Percentiles rank a stretch among this genome's conserved stretches.
Evolutionary conservation across 2,329 filamentous ascomycete species (phyloP).

Genomic region (Cadophora malorum): DNA sequence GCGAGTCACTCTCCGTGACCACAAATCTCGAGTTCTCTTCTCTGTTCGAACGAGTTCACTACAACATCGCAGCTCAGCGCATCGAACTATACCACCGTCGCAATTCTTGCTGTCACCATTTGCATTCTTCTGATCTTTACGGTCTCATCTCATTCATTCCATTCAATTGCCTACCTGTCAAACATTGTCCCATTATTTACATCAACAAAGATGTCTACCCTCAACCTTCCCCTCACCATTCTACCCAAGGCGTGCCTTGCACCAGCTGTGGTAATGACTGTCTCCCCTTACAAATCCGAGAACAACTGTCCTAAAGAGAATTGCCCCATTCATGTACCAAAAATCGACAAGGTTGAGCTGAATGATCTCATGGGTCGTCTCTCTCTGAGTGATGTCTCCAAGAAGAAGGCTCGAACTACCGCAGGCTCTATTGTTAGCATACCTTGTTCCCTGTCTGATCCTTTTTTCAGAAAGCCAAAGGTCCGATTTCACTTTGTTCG

Average conservation of each 20-base stretch:
- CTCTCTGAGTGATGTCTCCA: background rate
- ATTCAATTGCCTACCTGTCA: background rate
- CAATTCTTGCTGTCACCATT: background rate
- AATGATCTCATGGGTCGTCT: slow-evolving; percentile 3
- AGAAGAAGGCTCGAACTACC: background rate
- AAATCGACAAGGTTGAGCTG: background rate
- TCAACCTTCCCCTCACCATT: background rate
- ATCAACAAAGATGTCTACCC: slow-evolving; percentile 7
- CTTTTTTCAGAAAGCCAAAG: background rate
- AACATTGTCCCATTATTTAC: background rate
- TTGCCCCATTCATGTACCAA: background rate
- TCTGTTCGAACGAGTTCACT: background rate
- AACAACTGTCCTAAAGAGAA: slow-evolving; percentile 14
- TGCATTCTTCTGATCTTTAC: background rate
- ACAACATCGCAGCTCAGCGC: background rate
- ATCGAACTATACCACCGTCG: background rate
- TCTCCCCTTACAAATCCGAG: background rate
- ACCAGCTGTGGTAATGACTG: background rate
- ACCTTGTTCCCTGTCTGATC: background rate
- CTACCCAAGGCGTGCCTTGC: background rate
- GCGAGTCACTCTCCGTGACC: background rate
- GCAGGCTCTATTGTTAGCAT: background rate
- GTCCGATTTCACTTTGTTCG: slow-evolving; percentile 24
- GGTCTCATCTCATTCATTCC: background rate
- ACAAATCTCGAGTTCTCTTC: background rate